A percentile compares a stretch with the other conserved stretches of the same genome.
These are phyloP conservation scores for Solanum dulcamara DNA, from an alignment of 257 asterid genomes.

Conservation along the genomic window DNA sequence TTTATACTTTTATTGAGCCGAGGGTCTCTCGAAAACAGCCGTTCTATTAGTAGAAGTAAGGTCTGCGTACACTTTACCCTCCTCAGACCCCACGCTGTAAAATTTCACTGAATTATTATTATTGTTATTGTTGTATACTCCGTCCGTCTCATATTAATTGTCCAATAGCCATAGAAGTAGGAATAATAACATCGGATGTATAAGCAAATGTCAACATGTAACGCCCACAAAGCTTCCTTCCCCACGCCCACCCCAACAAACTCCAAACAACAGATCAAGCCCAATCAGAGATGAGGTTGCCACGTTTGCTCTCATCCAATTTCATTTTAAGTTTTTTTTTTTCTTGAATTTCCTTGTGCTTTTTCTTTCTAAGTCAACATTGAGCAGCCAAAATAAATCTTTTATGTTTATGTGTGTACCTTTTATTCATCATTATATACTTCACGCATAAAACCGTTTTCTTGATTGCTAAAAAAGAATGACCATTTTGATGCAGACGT, in stretches of 20 bases:
- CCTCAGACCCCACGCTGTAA: too few species aligned
- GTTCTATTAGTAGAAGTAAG: too few species aligned
- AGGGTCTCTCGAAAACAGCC: too few species aligned
- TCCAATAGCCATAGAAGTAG: background rate
- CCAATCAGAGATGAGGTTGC: slow-evolving; percentile 12
- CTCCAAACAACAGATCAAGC: slow-evolving; percentile 13
- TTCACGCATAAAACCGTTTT: background rate
- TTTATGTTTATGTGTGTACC: background rate
- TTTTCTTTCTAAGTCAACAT: background rate
- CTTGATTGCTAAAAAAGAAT: background rate
- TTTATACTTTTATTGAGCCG: too few species aligned
- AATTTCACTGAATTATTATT: too few species aligned
- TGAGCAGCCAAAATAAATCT: background rate
- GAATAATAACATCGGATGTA: background rate
- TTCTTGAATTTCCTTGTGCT: background rate
- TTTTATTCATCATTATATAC: background rate
- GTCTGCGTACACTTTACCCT: too few species aligned
- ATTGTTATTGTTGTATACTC: too few species aligned
- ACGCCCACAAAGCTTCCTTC: background rate
- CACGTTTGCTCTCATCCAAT: slow-evolving; percentile 9
- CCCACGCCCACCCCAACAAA: background rate
- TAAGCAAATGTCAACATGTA: background rate
- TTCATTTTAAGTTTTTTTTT: background rate
- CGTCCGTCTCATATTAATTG: too few species aligned
- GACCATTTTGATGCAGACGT: slow-evolving; percentile 11